These are phyloP conservation scores for Boeremia lycopersici DNA, from an alignment of 2,329 filamentous ascomycete species.

Conservation along the genomic window DNA sequence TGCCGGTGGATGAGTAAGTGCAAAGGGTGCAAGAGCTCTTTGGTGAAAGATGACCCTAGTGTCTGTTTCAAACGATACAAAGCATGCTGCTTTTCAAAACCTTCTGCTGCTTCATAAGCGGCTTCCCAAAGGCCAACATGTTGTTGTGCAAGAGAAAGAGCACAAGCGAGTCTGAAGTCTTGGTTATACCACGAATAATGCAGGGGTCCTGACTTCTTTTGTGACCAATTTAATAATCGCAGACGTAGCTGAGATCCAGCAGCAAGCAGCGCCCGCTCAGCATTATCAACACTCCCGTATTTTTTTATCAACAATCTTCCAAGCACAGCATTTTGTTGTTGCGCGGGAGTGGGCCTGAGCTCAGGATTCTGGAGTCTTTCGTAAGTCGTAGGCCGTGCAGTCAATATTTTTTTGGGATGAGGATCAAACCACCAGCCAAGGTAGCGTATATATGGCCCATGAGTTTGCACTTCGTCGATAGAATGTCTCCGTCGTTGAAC, in stretches of 20 bases:
- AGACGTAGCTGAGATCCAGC: not conserved
- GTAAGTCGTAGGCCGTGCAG: not conserved
- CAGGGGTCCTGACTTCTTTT: too few relatives aligned
- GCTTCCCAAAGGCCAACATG: not conserved
- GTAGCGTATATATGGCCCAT: not conserved
- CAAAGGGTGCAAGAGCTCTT: not conserved
- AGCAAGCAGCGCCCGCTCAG: not conserved
- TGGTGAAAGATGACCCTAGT: too few relatives aligned
- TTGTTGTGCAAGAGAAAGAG: not conserved
- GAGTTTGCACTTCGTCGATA: not conserved
- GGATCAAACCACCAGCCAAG: not conserved
- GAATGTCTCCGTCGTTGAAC: not conserved
- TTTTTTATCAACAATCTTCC: not conserved
- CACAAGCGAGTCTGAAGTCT: too few relatives aligned
- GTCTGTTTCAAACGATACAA: not conserved
- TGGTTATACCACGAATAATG: too few relatives aligned
- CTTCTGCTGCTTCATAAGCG: not conserved
- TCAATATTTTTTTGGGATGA: not conserved
- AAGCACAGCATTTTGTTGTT: not conserved
- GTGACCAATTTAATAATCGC: too few relatives aligned
- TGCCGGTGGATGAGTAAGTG: not conserved
- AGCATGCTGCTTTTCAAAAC: not conserved
- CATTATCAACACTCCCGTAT: not conserved
- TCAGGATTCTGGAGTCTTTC: not conserved
- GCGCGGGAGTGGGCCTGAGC: not conserved